Evolutionary conservation across 257 asterid species (phyloP), one percentile per base, ranked within the genome.

Genomic region (Jacaranda mimosifolia): DNA sequence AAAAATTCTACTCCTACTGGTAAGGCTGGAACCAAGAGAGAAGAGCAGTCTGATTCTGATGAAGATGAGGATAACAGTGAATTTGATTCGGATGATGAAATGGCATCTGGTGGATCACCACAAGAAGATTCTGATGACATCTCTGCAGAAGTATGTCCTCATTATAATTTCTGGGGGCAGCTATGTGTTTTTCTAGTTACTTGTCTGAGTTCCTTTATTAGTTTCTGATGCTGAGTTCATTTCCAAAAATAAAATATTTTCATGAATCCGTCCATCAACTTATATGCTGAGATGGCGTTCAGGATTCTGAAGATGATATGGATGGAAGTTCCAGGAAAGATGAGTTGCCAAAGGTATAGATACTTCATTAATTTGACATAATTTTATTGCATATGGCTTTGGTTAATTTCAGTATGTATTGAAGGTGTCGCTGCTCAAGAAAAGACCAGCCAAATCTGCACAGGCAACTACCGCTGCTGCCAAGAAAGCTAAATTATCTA

Each of bases 401-500:
- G 9, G 45, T 40, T 40, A 51, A 75, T 56, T 7, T 62, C 39
- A 4, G 8, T 64, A 4, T n/a, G 6, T 67, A 10, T 18, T 42
- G 13, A 70, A 77, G 79, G 32, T 38, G 19, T 68, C 64, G 70
- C 73, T 62, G 14, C 26, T 79, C 36, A 90, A 86, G 88, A 92
- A 92, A 73, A 86, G 93, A 62, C 82, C 85, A 32, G 82, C 90
- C 65, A 75, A 70, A 69, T 4, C 87, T 73, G 83, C 73, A 1
- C 70, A 75, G 63, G 75, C 43, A 62, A 43, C 81, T 35, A 81
- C 83, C 14, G 76, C 55, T 64, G 55, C 82, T 11, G 71, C 82
- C 56, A 92, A 92, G 87, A 92, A 90, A 75, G 84, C 88, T 26
- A 92, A 88, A 73, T 0, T 79, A 26, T 60, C 85, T 62, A 70